Evolutionary conservation across 768 basidiomycete species (phyloP).

Genomic region (Trametes gibbosa): DNA sequence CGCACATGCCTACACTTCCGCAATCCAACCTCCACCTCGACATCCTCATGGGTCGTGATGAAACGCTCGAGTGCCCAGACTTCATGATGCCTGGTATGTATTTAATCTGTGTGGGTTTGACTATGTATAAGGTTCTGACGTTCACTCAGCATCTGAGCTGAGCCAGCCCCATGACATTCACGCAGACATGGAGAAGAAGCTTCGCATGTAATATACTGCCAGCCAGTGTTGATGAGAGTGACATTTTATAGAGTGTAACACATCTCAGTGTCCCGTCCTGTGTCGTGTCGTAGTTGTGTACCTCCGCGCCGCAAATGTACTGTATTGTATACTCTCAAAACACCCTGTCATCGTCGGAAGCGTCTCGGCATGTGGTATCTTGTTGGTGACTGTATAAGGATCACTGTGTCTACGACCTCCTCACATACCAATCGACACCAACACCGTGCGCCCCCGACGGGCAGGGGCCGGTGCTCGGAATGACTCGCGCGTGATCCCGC

Average conservation of each 20-base stretch:
- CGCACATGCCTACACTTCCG: conserved; percentile 61
- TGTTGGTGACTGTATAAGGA: too few species aligned
- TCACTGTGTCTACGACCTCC: too few species aligned
- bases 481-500: conserved; percentile 12
- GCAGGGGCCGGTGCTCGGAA: neutral
- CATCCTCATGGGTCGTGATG: conserved; percentile 91
- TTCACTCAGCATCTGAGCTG: conserved; percentile 29
- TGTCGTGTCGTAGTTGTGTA: neutral
- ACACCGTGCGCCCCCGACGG: neutral
- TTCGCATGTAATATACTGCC: conserved; percentile 31
- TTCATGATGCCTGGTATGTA: conserved; percentile 67
- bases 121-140: neutral
- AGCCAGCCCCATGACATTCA: conserved; percentile 41
- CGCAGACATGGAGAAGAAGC: conserved; percentile 48
- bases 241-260: too few species aligned
- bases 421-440: neutral
- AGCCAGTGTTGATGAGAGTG: too few species aligned
- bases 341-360: neutral
- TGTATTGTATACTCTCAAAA: neutral
- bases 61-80: conserved; percentile 73
- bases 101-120: neutral
- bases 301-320: conserved; percentile 1
- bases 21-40: conserved; percentile 86
- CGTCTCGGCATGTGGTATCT: too few species aligned
- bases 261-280: neutral